phyloP scores from a whole-genome alignment of 2,329 filamentous ascomycete species.

The Cyclaneusma minus region DNA sequence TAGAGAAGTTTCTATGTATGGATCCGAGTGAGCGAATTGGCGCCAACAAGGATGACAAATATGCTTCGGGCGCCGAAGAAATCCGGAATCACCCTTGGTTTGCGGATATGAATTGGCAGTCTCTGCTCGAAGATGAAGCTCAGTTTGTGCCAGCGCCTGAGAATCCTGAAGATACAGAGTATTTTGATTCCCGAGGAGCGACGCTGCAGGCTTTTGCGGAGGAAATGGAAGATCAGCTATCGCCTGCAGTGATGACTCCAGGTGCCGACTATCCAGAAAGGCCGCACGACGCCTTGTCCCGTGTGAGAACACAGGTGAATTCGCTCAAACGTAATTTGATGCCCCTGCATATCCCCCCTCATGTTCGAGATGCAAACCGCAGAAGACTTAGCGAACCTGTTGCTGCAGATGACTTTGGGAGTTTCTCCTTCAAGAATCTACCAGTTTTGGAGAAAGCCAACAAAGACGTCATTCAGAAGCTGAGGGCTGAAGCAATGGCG shows the following conservation, averaged over 20 bases:
- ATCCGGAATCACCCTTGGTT: slow-evolving; percentile 89
- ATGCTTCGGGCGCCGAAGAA: slow-evolving; percentile 70
- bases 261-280: slow-evolving; percentile 67
- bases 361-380: slow-evolving; percentile 81
- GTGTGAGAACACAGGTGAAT: slow-evolving; percentile 75
- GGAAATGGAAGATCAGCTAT: slow-evolving; percentile 79
- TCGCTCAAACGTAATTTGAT: slow-evolving; percentile 83
- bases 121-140: slow-evolving; percentile 82
- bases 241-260: slow-evolving; percentile 54
- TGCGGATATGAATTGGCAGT: slow-evolving; percentile 72
- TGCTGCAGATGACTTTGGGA: slow-evolving; percentile 82
- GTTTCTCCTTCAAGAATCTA: slow-evolving; percentile 92
- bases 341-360: slow-evolving; percentile 89
- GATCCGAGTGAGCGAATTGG: slow-evolving; percentile 73
- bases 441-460: slow-evolving; percentile 95
- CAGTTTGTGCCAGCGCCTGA: slow-evolving; percentile 88
- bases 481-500: slow-evolving; percentile 78
- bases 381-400: slow-evolving; percentile 84
- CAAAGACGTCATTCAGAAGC: slow-evolving; percentile 94
- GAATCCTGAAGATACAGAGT: slow-evolving; percentile 94
- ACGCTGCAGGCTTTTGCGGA: slow-evolving; percentile 85
- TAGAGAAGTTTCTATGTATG: slow-evolving; percentile 79
- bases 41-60: slow-evolving; percentile 73
- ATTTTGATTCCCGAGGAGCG: slow-evolving; percentile 85
- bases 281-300: slow-evolving; percentile 85